Base-by-base conservation (phyloP, 352 stramenopile genomes). In the Pilasporangium apinafurcum region DNA sequence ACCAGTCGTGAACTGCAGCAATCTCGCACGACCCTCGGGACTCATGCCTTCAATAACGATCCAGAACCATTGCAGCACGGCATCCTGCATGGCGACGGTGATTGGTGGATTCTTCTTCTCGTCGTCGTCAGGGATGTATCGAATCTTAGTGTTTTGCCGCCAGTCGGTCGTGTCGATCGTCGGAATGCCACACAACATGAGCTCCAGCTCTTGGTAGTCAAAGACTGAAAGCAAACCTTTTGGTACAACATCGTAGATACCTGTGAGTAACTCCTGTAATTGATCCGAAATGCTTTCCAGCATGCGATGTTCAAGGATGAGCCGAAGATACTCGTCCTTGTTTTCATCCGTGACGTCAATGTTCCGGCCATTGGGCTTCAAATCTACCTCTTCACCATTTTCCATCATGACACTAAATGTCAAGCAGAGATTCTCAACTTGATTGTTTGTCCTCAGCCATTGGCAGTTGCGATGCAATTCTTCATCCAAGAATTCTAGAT, bases 331-430 rank as follows among this genome's bases (percentile, higher is more conserved):
- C 60, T 98, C 88, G 10, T 92, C 73, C 48, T 98, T 92, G 80
- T 98, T 99, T 13, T 96, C 91, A 41, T 98, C 95, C 5, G 84
- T 98, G 4, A 99, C 90, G 33, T 96, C 74, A 30, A 98, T 81
- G 45, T 96, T 67, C 8, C 68, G 65, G 3, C 95, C 96, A 30
- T 79, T 77, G 14, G 85, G 62, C 28, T 97, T 91, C 8, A 99
- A 65, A 28, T 98, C 87, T 16, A 99, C 72, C 37, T 83, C 72
- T 3, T 58, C 52, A 26, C 61, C 62, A 28, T 74, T 70, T 40
- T 76, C 59, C n/a, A 63, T 48, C 61, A 85, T 68, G 18, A 88
- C 64, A 22, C 73, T 88, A 49, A 91, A 91, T 8, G 73, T 87
- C 37, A 91, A 37, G 27, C 65, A 78, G 12, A 91, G 41, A 10